Conservation (phyloP, 345 rosid species). For the Arabis hirsuta region DNA sequence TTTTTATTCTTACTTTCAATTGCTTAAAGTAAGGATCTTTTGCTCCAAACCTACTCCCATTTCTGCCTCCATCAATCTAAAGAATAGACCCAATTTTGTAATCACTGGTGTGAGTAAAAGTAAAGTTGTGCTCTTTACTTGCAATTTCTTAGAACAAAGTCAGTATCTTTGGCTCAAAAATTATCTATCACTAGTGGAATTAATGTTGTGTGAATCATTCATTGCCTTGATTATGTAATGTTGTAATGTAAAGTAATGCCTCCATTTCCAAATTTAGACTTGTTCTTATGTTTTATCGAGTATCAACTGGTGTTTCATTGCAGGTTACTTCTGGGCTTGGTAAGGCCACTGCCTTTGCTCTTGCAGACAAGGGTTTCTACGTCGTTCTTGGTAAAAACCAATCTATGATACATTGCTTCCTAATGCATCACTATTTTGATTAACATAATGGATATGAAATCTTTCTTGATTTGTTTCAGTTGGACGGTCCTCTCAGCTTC, state of each 20-base stretch:
- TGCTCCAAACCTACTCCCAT: conserved; percentile 33
- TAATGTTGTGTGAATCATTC: conserved; percentile 11
- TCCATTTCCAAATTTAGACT: background rate
- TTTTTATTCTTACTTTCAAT: conserved; percentile 54
- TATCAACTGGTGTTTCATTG: background rate
- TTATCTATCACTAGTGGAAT: background rate
- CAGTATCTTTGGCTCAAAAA: conserved; percentile 33
- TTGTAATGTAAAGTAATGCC: conserved; percentile 2
- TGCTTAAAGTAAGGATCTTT: conserved; percentile 50
- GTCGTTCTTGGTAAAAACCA: conserved; percentile 65
- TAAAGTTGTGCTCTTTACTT: conserved; percentile 8
- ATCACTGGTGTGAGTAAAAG: conserved; percentile 66
- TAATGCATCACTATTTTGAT: background rate
- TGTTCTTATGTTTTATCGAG: background rate
- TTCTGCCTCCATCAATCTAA: conserved; percentile 42
- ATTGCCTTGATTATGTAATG: background rate
- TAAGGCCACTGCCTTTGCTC: conserved; percentile 69
- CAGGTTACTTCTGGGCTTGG: conserved; percentile 89
- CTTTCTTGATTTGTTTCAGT: conserved; percentile 51
- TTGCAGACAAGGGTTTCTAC: conserved; percentile 66
- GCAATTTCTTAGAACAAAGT: background rate
- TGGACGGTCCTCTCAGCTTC: conserved; percentile 62
- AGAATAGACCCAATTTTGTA: conserved; percentile 66
- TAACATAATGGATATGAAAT: background rate
- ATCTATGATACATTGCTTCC: background rate